A percentile compares a stretch with the other conserved stretches of the same genome.
These are phyloP conservation scores for Hemileccinum impolitum DNA, from an alignment of 768 basidiomycete genomes.

Conservation along the genomic window DNA sequence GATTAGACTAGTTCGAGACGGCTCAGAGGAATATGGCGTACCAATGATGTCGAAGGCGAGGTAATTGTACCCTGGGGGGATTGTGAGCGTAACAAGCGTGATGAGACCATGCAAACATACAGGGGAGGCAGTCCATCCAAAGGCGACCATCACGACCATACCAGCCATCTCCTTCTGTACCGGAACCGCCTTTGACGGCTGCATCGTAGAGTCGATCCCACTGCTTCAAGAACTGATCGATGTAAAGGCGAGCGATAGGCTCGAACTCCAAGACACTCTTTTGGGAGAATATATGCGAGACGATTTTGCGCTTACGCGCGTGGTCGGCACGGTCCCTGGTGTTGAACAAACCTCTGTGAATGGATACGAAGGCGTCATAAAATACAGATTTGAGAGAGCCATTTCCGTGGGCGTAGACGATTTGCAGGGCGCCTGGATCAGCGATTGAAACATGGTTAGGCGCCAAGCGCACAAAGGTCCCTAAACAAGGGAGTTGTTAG, in stretches of 20 bases:
- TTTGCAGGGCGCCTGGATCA: conserved; percentile 69
- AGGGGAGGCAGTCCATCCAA: conserved; percentile 74
- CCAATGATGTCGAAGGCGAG: conserved; percentile 79
- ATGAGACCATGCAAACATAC: conserved; percentile 36
- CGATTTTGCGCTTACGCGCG: conserved; percentile 87
- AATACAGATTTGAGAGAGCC: conserved; percentile 81
- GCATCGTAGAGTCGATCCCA: conserved; percentile 69
- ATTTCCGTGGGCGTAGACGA: conserved; percentile 80
- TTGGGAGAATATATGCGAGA: conserved; percentile 80
- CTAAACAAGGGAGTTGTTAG: conserved; percentile 30
- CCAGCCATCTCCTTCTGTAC: conserved; percentile 64
- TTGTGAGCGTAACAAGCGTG: conserved; percentile 5
- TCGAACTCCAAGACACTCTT: conserved; percentile 87
- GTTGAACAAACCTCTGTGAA: conserved; percentile 71
- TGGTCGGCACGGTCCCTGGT: conserved; percentile 77
- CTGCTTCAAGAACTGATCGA: conserved; percentile 58
- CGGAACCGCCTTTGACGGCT: conserved; percentile 54
- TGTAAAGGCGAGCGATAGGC: conserved; percentile 64
- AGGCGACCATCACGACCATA: conserved; percentile 56
- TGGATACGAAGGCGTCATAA: conserved; percentile 77
- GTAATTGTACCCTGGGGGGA: conserved; percentile 51
- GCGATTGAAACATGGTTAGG: conserved; percentile 77
- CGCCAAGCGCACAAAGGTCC: conserved; percentile 65
- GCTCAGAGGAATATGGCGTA: not conserved
- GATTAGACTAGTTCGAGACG: not conserved